These are phyloP conservation scores for Trichoderma sp. DNA, from an alignment of 2,329 filamentous ascomycete genomes.

Conservation along the genomic window DNA sequence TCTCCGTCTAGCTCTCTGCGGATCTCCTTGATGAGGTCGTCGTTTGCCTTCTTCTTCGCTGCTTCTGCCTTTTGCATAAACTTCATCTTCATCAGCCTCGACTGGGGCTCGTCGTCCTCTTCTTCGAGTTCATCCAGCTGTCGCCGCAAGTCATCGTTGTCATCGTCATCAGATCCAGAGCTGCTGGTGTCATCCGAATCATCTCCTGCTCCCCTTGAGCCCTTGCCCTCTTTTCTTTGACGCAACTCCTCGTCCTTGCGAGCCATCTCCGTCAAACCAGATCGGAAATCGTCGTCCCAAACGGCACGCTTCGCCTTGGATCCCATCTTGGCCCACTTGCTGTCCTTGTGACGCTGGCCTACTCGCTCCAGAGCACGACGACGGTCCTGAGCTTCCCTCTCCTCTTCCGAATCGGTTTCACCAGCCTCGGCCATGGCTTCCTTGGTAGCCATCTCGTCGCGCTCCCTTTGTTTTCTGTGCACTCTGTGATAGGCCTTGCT, in stretches of 20 bases:
- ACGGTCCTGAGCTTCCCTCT: conserved; percentile 65
- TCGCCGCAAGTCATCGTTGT: conserved; percentile 50
- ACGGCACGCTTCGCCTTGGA: conserved; percentile 75
- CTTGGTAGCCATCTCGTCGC: conserved; percentile 51
- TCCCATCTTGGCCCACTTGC: conserved; percentile 87
- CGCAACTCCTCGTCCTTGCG: conserved; percentile 78
- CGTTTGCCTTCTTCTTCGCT: conserved; percentile 73
- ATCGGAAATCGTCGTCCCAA: conserved; percentile 85
- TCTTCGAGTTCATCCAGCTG: conserved; percentile 43
- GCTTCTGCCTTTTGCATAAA: conserved; percentile 94
- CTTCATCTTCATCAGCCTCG: conserved; percentile 76
- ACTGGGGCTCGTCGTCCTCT: conserved; percentile 54
- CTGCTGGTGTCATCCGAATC: conserved; percentile 56
- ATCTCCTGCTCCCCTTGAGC: conserved; percentile 42
- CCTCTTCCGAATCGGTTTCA: conserved; percentile 63
- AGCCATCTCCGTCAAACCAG: conserved; percentile 77
- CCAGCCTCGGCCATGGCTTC: conserved; percentile 56
- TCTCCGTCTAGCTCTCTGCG: conserved; percentile 69
- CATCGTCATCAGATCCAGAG: conserved; percentile 60
- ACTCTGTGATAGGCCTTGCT: conserved; percentile 92
- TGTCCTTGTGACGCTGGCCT: conserved; percentile 79
- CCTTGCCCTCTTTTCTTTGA: conserved; percentile 72
- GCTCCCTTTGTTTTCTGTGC: conserved; percentile 70
- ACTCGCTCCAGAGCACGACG: conserved; percentile 80
- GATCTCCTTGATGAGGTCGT: conserved; percentile 69